These are phyloP conservation scores for Mesembryanthemum crystallinum DNA, from an alignment of 148 eudicot species.

Conservation along the genomic window DNA sequence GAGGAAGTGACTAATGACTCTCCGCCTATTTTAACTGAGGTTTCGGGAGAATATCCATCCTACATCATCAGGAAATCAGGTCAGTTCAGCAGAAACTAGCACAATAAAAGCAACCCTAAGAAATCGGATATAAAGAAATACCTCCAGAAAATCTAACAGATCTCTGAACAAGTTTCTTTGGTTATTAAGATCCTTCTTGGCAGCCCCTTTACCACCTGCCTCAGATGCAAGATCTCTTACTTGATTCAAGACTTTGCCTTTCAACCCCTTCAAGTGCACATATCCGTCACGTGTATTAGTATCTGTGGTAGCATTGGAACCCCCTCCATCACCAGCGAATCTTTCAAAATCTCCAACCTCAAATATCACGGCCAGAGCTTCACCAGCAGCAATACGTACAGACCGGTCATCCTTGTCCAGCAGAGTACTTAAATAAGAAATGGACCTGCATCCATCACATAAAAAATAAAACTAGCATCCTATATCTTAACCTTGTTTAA, in stretches of 20 bases:
- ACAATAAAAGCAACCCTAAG: background rate
- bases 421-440: conserved; percentile 58
- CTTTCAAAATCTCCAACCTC: conserved; percentile 69
- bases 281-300: conserved; percentile 33
- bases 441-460: conserved; percentile 47
- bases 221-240: conserved; percentile 62
- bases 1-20: conserved; percentile 50
- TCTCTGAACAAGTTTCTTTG: conserved; percentile 64
- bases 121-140: conserved; percentile 19
- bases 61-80: conserved; percentile 11
- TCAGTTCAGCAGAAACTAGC: background rate
- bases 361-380: conserved; percentile 81
- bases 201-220: conserved; percentile 76
- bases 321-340: conserved; percentile 41
- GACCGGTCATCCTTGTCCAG: conserved; percentile 85
- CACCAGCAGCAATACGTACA: conserved; percentile 87
- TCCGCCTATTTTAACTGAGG: conserved; percentile 70
- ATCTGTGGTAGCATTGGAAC: conserved; percentile 31
- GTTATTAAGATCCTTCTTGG: conserved; percentile 71
- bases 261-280: conserved; percentile 49
- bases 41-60: conserved; percentile 72
- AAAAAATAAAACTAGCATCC: background rate
- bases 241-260: conserved; percentile 60
- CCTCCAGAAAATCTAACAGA: conserved; percentile 76
- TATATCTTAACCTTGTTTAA: background rate